These are phyloP conservation scores for Aspergillus terreus DNA, from an alignment of 2,329 filamentous ascomycete species.

Conservation along the genomic window DNA sequence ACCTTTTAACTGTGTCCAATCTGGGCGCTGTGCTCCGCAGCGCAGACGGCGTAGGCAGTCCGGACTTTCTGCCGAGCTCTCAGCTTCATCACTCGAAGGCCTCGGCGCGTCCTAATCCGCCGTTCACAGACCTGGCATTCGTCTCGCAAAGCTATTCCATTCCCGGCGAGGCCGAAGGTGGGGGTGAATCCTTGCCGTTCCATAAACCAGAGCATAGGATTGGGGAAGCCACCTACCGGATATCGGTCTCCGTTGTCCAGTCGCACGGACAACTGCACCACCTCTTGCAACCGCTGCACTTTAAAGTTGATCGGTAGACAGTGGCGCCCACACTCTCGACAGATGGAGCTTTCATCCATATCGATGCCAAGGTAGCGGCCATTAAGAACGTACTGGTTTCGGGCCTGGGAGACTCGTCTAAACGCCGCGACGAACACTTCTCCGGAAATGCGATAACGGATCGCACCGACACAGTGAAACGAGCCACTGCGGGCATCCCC, in stretches of 20 bases:
- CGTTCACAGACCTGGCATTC: neutral
- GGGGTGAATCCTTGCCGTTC: slow-evolving; percentile 2
- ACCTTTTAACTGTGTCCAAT: neutral
- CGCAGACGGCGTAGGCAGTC: neutral
- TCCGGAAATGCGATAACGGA: slow-evolving; percentile 3
- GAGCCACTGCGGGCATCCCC: neutral
- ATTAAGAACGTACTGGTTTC: neutral
- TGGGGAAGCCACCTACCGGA: slow-evolving; percentile 1
- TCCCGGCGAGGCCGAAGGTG: neutral
- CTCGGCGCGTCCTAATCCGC: neutral
- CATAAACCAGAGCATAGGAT: slow-evolving; percentile 4
- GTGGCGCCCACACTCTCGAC: slow-evolving; percentile 1
- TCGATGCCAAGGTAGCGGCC: neutral
- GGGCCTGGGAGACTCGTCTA: neutral
- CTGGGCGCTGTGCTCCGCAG: neutral
- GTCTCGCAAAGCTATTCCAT: neutral
- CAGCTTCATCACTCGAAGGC: slow-evolving; percentile 1
- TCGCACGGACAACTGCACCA: slow-evolving; percentile 1
- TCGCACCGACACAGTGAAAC: neutral
- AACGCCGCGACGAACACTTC: neutral
- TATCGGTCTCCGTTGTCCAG: neutral
- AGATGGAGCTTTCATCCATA: neutral
- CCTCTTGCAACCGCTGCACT: neutral
- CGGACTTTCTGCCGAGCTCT: neutral
- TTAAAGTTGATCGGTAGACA: neutral